phyloP scores from a whole-genome alignment of 768 basidiomycete genomes.

The Rhizopogon roseolus region DNA sequence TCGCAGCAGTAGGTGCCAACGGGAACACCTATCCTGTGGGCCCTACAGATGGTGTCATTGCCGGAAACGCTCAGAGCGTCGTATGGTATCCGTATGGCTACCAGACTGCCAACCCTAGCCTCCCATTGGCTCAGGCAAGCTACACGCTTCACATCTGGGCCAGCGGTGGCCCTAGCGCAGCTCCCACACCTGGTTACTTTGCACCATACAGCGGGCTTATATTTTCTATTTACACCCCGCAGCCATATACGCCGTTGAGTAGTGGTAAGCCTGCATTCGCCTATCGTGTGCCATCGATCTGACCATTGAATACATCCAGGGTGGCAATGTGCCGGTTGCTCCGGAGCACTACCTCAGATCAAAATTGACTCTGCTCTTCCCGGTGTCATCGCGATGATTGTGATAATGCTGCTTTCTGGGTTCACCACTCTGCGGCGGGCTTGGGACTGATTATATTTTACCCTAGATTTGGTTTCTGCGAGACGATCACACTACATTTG shows the following conservation, averaged over 20 bases:
- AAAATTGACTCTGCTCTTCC: constrained; percentile 27
- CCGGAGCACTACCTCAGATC: constrained; percentile 25
- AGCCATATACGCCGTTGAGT: constrained; percentile 47
- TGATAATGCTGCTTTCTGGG: constrained; percentile 27
- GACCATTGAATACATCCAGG: constrained; percentile 10
- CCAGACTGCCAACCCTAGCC: constrained; percentile 40
- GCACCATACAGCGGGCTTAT: constrained; percentile 45
- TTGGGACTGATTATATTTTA: constrained; percentile 15
- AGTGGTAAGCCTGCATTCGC: constrained; percentile 27
- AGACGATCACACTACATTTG: neutral
- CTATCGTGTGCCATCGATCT: neutral
- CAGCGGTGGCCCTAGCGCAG: constrained; percentile 46
- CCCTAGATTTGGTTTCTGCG: neutral
- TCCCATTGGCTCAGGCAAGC: constrained; percentile 55
- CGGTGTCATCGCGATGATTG: constrained; percentile 26
- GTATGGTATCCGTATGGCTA: constrained; percentile 62
- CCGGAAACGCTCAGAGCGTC: constrained; percentile 45
- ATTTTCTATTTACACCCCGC: constrained; percentile 64
- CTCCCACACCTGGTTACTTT: constrained; percentile 46
- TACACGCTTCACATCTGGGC: constrained; percentile 60
- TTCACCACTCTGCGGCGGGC: constrained; percentile 29
- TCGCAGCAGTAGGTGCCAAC: constrained; percentile 63
- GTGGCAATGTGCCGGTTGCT: constrained; percentile 26
- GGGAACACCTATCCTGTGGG: constrained; percentile 67
- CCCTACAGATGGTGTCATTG: constrained; percentile 46